Conservation (phyloP, 1,139 yeast species). For the Pneumocystis oryctolagi region DNA sequence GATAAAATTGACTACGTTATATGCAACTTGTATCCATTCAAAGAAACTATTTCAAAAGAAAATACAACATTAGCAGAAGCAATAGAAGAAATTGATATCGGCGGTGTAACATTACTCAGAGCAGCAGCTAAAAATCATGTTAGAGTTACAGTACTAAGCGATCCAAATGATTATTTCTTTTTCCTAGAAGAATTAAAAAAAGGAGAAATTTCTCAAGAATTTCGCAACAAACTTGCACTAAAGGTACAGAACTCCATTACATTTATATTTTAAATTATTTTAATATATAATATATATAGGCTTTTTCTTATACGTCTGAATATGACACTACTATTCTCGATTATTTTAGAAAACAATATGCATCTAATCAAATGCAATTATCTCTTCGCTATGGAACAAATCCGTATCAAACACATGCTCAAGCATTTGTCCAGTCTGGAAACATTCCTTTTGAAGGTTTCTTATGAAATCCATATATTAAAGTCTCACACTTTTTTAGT, state of each 20-base stretch:
- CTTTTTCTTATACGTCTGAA: conserved; percentile 96
- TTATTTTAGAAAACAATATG: conserved; percentile 91
- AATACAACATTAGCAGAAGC: conserved; percentile 95
- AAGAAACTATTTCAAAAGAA: conserved; percentile 88
- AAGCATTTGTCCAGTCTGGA: conserved; percentile 77
- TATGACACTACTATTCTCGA: conserved; percentile 92
- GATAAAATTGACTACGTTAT: conserved; percentile 93
- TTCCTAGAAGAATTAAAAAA: conserved; percentile 60
- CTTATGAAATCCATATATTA: background rate
- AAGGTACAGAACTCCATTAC: conserved; percentile 27
- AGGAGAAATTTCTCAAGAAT: conserved; percentile 57
- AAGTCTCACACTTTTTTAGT: conserved; percentile 29
- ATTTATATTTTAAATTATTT: background rate
- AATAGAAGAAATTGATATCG: conserved; percentile 95
- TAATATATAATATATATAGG: conserved; percentile 24
- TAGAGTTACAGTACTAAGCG: conserved; percentile 86
- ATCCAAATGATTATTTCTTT: conserved; percentile 79
- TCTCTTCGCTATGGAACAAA: conserved; percentile 96
- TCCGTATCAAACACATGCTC: conserved; percentile 98
- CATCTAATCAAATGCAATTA: conserved; percentile 61
- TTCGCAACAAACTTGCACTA: conserved; percentile 74
- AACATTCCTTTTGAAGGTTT: conserved; percentile 63
- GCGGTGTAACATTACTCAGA: conserved; percentile 91
- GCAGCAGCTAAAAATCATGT: conserved; percentile 98
- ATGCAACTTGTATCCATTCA: conserved; percentile 94